Evolutionary conservation across 495 filamentous ascomycete genomes (phyloP).

Genomic region (Lasiosphaeria miniovina): DNA sequence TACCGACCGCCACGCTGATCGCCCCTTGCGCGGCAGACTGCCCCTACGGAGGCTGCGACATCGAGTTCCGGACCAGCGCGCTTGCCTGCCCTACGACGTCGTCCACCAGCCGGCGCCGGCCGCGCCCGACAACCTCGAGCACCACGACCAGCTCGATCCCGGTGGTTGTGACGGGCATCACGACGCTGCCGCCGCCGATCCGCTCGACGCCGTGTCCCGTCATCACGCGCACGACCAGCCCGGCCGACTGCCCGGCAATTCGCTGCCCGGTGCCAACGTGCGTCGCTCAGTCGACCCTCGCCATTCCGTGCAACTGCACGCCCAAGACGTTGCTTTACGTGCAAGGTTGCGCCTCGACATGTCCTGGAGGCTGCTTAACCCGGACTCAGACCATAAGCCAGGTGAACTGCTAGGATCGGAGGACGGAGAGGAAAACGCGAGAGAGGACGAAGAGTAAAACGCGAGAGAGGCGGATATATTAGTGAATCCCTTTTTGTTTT

Average conservation of each 20-base stretch:
- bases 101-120: constrained; percentile 11
- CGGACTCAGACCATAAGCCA: constrained; percentile 30
- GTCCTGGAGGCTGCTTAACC: constrained; percentile 35
- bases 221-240: constrained; percentile 38
- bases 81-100: constrained; percentile 23
- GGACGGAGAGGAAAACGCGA: too few relatives aligned
- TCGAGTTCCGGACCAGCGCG: constrained; percentile 25
- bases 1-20: constrained; percentile 32
- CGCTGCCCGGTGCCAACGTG: constrained; percentile 43
- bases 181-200: constrained; percentile 21
- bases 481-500: not conserved
- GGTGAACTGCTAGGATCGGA: constrained; percentile 3
- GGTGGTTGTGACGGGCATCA: constrained; percentile 27
- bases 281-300: constrained; percentile 27
- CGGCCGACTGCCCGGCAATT: constrained; percentile 36
- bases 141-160: constrained; percentile 14
- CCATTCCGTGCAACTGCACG: constrained; percentile 38
- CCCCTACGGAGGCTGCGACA: constrained; percentile 31
- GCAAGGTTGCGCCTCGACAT: constrained; percentile 39
- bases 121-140: constrained; percentile 6
- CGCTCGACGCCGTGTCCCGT: constrained; percentile 35
- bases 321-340: constrained; percentile 40
- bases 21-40: constrained; percentile 31
- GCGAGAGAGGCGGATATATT: too few relatives aligned
- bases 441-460: too few relatives aligned